phyloP scores from a whole-genome alignment of 2,329 filamentous ascomycete species.

The Eutypella sp. region DNA sequence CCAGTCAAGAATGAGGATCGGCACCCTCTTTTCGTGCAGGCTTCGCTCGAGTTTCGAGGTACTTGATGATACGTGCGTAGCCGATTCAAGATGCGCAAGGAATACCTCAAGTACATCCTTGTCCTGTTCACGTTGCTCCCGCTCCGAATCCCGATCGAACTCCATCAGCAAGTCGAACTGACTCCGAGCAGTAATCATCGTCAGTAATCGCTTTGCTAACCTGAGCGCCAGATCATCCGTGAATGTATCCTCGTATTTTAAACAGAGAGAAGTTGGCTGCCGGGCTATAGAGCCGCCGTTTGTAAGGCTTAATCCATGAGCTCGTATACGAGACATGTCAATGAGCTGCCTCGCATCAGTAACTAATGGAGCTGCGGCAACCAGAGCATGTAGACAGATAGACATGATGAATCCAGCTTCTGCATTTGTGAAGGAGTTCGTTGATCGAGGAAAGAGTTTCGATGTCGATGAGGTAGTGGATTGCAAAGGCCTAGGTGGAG shows the following conservation, averaged over 20 bases:
- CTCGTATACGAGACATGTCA: slow-evolving; percentile 57
- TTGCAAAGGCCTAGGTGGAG: slow-evolving; percentile 44
- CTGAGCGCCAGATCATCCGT: slow-evolving; percentile 56
- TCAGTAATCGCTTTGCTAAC: slow-evolving; percentile 53
- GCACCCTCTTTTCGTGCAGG: slow-evolving; percentile 52
- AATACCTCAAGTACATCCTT: slow-evolving; percentile 44
- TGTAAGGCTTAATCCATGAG: slow-evolving; percentile 46
- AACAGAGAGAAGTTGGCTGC: slow-evolving; percentile 45
- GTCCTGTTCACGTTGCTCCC: slow-evolving; percentile 19
- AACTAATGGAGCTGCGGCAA: slow-evolving; percentile 52
- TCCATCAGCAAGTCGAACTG: slow-evolving; percentile 42
- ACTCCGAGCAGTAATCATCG: slow-evolving; percentile 50
- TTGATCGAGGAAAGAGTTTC: slow-evolving; percentile 30
- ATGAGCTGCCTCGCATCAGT: slow-evolving; percentile 43
- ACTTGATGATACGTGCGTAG: slow-evolving; percentile 40
- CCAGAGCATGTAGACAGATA: slow-evolving; percentile 58
- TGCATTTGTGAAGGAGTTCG: slow-evolving; percentile 36
- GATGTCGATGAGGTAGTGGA: slow-evolving; percentile 33
- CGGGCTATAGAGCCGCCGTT: slow-evolving; percentile 40
- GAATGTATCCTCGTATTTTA: slow-evolving; percentile 60
- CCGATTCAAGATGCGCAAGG: slow-evolving; percentile 49
- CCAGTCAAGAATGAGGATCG: slow-evolving; percentile 63
- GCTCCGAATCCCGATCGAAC: slow-evolving; percentile 29
- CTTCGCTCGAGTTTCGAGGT: slow-evolving; percentile 48
- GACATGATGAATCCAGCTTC: slow-evolving; percentile 52